Percentiles rank a stretch among this genome's conserved stretches.
phyloP scores from a whole-genome alignment of 169 alveolate genomes.

The Theileria equi region DNA sequence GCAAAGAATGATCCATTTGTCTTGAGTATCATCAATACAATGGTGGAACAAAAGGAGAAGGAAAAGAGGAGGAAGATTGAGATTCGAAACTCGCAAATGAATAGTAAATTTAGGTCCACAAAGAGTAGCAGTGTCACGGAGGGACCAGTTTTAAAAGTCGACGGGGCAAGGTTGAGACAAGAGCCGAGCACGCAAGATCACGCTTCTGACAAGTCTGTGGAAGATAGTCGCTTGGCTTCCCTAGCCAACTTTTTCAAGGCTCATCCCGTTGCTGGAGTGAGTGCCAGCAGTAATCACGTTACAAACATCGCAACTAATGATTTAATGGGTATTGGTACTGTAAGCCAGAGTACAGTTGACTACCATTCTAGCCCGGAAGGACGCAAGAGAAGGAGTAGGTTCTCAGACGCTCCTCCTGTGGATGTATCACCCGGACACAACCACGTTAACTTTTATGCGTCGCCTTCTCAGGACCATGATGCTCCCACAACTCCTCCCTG shows the following conservation, averaged over 20 bases:
- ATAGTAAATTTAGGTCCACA: slow-evolving; percentile 11
- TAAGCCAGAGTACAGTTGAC: too few species aligned
- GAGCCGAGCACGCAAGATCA: neutral
- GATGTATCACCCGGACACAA: too few species aligned
- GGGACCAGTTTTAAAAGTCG: neutral
- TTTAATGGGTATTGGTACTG: too few species aligned
- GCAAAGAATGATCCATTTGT: slow-evolving; percentile 32
- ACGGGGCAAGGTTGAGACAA: neutral
- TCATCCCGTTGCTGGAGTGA: neutral
- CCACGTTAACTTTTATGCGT: too few species aligned
- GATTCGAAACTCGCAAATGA: slow-evolving; percentile 53
- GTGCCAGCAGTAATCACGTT: too few species aligned
- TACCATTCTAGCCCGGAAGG: too few species aligned
- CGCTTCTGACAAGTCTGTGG: neutral
- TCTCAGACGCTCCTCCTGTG: too few species aligned
- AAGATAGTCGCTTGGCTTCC: slow-evolving; percentile 2
- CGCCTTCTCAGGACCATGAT: too few species aligned
- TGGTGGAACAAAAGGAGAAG: slow-evolving; percentile 65
- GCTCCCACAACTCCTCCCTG: too few species aligned
- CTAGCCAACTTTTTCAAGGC: slow-evolving; percentile 52
- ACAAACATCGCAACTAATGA: too few species aligned
- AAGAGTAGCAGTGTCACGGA: neutral
- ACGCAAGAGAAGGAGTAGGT: too few species aligned
- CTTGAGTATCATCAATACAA: slow-evolving; percentile 53
- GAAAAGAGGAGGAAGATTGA: slow-evolving; percentile 52